phyloP scores from a whole-genome alignment of 495 filamentous ascomycete genomes.

The Penicillium diatomitis region DNA sequence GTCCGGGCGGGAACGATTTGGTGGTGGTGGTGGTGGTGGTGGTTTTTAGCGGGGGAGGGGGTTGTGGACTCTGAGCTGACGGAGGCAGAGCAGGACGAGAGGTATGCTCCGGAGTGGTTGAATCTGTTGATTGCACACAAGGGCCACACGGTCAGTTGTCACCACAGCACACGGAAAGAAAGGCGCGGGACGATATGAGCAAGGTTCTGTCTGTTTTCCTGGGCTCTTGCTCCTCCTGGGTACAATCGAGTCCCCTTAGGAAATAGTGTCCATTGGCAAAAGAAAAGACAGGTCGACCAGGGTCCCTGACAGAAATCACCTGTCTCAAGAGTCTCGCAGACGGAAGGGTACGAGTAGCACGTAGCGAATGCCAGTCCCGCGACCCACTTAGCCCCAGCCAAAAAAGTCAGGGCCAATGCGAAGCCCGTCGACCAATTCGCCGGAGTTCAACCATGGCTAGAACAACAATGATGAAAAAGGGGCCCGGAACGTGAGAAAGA shows the following conservation, averaged over 20 bases:
- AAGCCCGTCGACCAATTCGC: too few relatives aligned
- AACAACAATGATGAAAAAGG: too few relatives aligned
- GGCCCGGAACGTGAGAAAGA: too few relatives aligned
- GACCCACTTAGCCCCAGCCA: slow-evolving; percentile 23
- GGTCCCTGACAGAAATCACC: too few relatives aligned
- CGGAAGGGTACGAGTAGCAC: slow-evolving; percentile 17
- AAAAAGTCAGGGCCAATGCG: slow-evolving; percentile 17
- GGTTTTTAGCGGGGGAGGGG: slow-evolving; percentile 11
- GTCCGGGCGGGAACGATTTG: slow-evolving; percentile 16
- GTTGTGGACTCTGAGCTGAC: slow-evolving; percentile 4
- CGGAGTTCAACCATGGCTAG: too few relatives aligned
- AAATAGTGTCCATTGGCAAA: slow-evolving; percentile 16
- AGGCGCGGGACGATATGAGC: slow-evolving; percentile 7
- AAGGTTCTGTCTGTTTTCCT: not conserved
- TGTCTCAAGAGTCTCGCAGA: slow-evolving; percentile 7
- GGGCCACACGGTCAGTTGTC: not conserved
- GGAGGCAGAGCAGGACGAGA: slow-evolving; percentile 4
- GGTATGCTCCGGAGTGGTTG: slow-evolving; percentile 10
- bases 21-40: slow-evolving; percentile 13
- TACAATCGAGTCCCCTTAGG: not conserved
- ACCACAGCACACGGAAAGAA: not conserved
- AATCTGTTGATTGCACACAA: slow-evolving; percentile 8
- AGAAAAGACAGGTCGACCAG: not conserved
- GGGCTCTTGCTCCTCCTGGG: not conserved
- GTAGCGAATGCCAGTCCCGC: slow-evolving; percentile 18